Percentiles rank a stretch among this genome's conserved stretches.
Conservation (phyloP, 2,329 filamentous ascomycete species). For the Nigrograna mackinnonii region DNA sequence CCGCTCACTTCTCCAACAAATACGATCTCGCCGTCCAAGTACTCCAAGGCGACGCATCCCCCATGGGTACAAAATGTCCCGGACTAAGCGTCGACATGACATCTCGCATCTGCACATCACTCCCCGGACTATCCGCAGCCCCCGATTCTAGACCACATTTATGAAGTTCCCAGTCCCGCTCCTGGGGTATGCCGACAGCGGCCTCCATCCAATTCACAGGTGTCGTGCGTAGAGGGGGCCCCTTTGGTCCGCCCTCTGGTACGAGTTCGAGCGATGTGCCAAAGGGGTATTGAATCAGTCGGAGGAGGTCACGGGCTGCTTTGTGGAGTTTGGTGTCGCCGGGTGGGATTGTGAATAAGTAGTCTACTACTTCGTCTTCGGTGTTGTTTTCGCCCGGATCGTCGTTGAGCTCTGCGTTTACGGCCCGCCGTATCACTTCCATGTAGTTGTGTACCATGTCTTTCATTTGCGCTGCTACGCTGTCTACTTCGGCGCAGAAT, state of each 20-base stretch:
- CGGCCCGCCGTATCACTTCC: conserved; percentile 1
- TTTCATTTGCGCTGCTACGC: conserved; percentile 1
- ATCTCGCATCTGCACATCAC: not conserved
- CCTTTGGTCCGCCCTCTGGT: not conserved
- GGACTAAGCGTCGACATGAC: not conserved
- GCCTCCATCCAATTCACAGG: conserved; percentile 7
- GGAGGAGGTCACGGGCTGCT: conserved; percentile 14
- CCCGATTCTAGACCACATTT: conserved; percentile 1
- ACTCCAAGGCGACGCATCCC: conserved; percentile 1
- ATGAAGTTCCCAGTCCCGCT: conserved; percentile 9
- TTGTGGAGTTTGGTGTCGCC: conserved; percentile 13
- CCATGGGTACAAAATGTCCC: conserved; percentile 2
- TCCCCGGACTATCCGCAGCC: not conserved
- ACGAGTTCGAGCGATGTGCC: conserved; percentile 3
- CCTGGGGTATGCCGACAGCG: conserved; percentile 4
- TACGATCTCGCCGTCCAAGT: conserved; percentile 2
- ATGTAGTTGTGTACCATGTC: conserved; percentile 4
- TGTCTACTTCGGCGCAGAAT: conserved; percentile 10
- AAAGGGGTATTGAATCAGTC: conserved; percentile 16
- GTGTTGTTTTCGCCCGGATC: not conserved
- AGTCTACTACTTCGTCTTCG: conserved; percentile 5
- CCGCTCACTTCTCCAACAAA: no score
- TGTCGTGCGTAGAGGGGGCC: not conserved
- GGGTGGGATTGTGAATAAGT: conserved; percentile 11
- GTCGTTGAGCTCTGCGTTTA: not conserved